Base-by-base conservation (phyloP, 2,329 filamentous ascomycete species). In the Epichloe gansuensis region DNA sequence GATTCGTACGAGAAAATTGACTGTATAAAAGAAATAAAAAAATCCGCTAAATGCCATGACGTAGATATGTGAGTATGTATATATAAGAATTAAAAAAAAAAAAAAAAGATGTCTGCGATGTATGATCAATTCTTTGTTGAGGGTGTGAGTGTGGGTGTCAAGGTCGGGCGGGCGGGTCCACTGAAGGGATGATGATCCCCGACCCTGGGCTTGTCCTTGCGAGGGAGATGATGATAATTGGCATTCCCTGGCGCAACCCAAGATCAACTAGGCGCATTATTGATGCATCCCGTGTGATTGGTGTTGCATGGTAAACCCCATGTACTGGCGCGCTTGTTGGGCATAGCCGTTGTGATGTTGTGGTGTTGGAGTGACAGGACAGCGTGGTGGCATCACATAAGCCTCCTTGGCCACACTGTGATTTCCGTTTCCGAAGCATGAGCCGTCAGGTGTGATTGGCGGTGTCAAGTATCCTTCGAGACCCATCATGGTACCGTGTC, bases 381-480 rank as follows among this genome's bases (percentile, higher is more conserved):
- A 82, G 52, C 80, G 72, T 23, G 76, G 74, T 17, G 76, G 73
- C 34, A 75, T 51, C 25, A 69, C 66, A 58, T 77, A 76, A 3
- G 60, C 63, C 49, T 78, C 76, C 62, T 76, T 76, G 48, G 67
- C 65, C 61, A 69, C 67, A 47, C 70, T 67, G 28, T 52, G 53
- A 45, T 31, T 48, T 34, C 34, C 54, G 48, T 69, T 68, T 34
- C 67, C 72, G 51, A 82, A 82, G 59, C 72, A 74, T 50, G 78
- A 74, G 7, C 81, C 80, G 56, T 91, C 88, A 4, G 88, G 88
- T 0, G 88, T 93, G 65, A 93, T 91, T 1, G 88, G 88, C 28
- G 88, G 88, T 15, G 88, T 93, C 59, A 91, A 78, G 68, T 90
- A 90, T 54, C 88, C 88, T 59, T 88, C 79, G 39, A 82, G 80